These are phyloP conservation scores for Tetradesmus obliquus DNA, from an alignment of 139 green algal species.

Conservation along the genomic window DNA sequence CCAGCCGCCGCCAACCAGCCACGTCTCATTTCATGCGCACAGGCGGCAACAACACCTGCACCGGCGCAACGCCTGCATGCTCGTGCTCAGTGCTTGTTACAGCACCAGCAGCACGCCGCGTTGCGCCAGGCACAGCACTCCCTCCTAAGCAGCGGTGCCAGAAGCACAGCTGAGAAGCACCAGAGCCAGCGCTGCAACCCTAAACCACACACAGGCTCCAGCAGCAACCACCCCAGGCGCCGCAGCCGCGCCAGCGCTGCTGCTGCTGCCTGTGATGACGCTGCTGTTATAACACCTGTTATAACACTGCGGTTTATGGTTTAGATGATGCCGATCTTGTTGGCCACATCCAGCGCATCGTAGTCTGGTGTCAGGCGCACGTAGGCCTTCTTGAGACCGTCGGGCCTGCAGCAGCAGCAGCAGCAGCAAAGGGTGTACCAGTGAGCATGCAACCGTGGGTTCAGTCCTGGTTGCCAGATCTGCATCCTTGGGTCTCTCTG, in stretches of 20 bases:
- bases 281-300: neutral
- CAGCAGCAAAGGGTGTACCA: neutral
- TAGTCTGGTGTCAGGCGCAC: slow-evolving; percentile 96
- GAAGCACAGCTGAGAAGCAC: neutral
- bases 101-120: neutral
- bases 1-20: neutral
- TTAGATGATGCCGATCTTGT: slow-evolving; percentile 99
- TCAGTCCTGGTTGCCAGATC: too few species aligned
- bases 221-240: neutral
- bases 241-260: neutral
- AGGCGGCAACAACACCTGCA: neutral
- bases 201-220: neutral
- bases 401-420: slow-evolving; percentile 72
- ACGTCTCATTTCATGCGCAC: neutral
- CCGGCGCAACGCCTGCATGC: too few species aligned
- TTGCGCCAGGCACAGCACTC: neutral
- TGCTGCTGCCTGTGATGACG: neutral
- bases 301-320: neutral
- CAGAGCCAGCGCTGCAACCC: neutral
- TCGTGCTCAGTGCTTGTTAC: too few species aligned
- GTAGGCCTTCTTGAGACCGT: slow-evolving; percentile 99
- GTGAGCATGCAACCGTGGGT: too few species aligned
- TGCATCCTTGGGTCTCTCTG: too few species aligned
- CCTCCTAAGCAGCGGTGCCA: neutral
- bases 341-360: slow-evolving; percentile 99